Conservation (phyloP, 768 basidiomycete species). For the Kwoniella dendrophila region DNA sequence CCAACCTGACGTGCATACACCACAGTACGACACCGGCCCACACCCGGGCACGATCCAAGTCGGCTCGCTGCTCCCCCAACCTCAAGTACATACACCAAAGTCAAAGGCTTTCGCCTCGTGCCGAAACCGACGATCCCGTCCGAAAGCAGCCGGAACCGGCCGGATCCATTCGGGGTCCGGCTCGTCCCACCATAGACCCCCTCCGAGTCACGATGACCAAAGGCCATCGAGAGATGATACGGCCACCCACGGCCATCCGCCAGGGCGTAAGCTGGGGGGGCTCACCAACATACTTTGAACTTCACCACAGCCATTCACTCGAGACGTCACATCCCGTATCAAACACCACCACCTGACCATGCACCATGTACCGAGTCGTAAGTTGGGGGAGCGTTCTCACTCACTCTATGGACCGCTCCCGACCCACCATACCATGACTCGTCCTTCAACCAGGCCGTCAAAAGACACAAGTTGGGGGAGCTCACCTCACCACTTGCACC, state of each 20-base stretch:
- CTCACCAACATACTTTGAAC: neutral
- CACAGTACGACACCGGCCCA: no score
- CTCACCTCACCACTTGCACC: neutral
- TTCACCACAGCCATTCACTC: neutral
- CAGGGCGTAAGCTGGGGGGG: neutral
- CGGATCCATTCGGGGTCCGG: neutral
- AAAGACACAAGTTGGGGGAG: neutral
- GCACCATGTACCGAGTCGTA: neutral
- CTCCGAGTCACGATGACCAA: no score
- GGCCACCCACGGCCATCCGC: no score
- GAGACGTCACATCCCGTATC: neutral
- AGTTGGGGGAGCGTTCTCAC: slow-evolving; percentile 4
- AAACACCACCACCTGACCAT: neutral
- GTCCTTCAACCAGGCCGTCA: no score
- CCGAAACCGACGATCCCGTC: no score
- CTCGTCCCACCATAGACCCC: neutral
- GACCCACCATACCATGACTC: neutral
- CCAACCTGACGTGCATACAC: neutral
- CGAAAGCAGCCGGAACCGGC: neutral
- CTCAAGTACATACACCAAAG: neutral
- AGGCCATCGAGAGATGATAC: no score
- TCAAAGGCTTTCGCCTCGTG: no score
- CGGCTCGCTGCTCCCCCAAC: neutral
- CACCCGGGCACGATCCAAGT: neutral
- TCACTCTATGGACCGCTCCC: neutral